phyloP scores from a whole-genome alignment of 768 basidiomycete species.

The Macrolepiota dolichaula region DNA sequence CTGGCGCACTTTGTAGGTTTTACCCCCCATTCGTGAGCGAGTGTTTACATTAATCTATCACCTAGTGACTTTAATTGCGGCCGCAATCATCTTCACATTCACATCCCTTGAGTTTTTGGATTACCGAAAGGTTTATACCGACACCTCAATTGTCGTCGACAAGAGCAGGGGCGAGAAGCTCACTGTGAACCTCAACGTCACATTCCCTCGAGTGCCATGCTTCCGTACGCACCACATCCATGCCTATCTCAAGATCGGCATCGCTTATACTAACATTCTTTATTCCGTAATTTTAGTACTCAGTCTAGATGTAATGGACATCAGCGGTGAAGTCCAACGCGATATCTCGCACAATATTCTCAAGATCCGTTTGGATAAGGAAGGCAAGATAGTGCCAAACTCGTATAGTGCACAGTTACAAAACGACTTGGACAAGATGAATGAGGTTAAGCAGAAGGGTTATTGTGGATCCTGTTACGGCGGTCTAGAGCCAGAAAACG shows the following conservation, averaged over 20 bases:
- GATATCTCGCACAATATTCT: slow-evolving; percentile 87
- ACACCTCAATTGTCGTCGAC: slow-evolving; percentile 94
- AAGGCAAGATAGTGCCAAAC: slow-evolving; percentile 57
- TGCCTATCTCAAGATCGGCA: not conserved
- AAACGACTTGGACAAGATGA: slow-evolving; percentile 85
- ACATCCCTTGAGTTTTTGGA: slow-evolving; percentile 95
- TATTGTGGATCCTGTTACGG: slow-evolving; percentile 98
- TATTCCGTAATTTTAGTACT: slow-evolving; percentile 58
- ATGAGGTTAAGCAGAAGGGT: slow-evolving; percentile 49
- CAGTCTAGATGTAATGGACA: slow-evolving; percentile 97
- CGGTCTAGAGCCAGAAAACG: slow-evolving; percentile 65
- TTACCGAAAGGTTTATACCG: slow-evolving; percentile 81
- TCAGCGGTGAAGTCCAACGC: slow-evolving; percentile 91
- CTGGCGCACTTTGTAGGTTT: slow-evolving; percentile 80
- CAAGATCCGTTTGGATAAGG: slow-evolving; percentile 71
- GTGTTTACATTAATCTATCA: not conserved
- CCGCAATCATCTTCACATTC: slow-evolving; percentile 89
- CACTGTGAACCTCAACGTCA: slow-evolving; percentile 86
- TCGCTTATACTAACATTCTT: not conserved
- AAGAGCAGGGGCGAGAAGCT: slow-evolving; percentile 92
- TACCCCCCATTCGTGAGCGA: not conserved
- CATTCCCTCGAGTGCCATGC: slow-evolving; percentile 96
- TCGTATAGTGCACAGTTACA: slow-evolving; percentile 60
- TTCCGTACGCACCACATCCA: slow-evolving; percentile 66
- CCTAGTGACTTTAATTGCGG: slow-evolving; percentile 87